These are phyloP conservation scores for Diaporthe amygdali DNA, from an alignment of 2,329 filamentous ascomycete species.

Conservation along the genomic window DNA sequence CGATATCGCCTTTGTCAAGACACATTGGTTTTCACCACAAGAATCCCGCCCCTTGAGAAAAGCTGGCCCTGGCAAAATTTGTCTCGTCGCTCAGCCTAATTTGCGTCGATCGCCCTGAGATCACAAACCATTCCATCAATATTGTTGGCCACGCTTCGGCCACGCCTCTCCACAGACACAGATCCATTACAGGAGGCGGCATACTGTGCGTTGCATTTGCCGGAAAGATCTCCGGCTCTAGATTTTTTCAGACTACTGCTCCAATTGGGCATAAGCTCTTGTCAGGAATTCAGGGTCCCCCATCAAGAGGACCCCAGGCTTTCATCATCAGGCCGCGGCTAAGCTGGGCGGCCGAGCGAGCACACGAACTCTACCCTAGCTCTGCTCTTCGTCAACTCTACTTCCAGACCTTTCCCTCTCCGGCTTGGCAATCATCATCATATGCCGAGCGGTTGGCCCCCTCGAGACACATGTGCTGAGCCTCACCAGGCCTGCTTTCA, in stretches of 20 bases:
- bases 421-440: background rate
- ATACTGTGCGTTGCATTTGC: background rate
- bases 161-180: background rate
- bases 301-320: background rate
- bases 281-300: background rate
- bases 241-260: background rate
- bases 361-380: background rate
- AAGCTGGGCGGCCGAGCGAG: background rate
- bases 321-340: background rate
- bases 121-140: background rate
- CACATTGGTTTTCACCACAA: background rate
- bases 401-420: constrained; percentile 1
- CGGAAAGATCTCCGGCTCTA: background rate
- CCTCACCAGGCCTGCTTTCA: background rate
- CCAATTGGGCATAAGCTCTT: background rate
- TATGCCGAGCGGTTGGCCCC: background rate
- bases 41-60: background rate
- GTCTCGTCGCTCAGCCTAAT: background rate
- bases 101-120: background rate
- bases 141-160: background rate
- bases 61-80: background rate
- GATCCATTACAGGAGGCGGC: background rate
- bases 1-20: background rate
- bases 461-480: background rate
- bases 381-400: background rate